These are phyloP conservation scores for Dryas octopetala DNA, from an alignment of 306 rosid genomes.

Conservation along the genomic window DNA sequence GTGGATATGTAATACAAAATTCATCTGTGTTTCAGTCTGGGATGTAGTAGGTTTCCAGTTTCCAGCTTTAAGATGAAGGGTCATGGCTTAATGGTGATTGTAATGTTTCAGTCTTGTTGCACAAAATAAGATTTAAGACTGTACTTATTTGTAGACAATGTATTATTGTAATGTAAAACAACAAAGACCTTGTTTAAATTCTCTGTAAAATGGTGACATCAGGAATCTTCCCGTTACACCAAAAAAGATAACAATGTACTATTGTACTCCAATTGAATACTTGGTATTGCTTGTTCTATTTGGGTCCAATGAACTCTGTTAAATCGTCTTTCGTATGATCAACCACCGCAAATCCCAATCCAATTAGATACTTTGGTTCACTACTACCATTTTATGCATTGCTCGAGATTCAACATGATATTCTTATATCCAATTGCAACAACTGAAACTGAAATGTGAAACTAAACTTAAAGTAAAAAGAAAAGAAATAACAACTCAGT, in stretches of 20 bases:
- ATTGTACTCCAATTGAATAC: neutral
- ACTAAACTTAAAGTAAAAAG: neutral
- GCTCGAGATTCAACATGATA: neutral
- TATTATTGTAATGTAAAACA: conserved; percentile 1
- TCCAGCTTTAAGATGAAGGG: conserved; percentile 6
- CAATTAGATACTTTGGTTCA: neutral
- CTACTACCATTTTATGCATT: neutral
- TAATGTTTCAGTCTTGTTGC: conserved; percentile 20
- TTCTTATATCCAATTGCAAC: neutral
- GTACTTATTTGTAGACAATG: neutral
- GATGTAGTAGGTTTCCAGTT: conserved; percentile 4
- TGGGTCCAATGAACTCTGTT: no score
- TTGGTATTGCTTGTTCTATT: neutral
- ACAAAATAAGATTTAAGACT: conserved; percentile 26
- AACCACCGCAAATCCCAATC: no score
- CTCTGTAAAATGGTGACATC: neutral
- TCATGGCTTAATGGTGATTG: conserved; percentile 4
- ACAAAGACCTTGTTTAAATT: neutral
- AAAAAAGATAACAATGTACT: neutral
- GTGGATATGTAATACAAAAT: conserved; percentile 13
- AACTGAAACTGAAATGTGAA: neutral
- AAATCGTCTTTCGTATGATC: no score
- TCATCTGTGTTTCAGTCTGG: conserved; percentile 8
- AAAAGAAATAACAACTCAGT: neutral
- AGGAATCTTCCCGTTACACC: neutral